Conservation (phyloP, 768 basidiomycete genomes). For the Cubamyces sp. region DNA sequence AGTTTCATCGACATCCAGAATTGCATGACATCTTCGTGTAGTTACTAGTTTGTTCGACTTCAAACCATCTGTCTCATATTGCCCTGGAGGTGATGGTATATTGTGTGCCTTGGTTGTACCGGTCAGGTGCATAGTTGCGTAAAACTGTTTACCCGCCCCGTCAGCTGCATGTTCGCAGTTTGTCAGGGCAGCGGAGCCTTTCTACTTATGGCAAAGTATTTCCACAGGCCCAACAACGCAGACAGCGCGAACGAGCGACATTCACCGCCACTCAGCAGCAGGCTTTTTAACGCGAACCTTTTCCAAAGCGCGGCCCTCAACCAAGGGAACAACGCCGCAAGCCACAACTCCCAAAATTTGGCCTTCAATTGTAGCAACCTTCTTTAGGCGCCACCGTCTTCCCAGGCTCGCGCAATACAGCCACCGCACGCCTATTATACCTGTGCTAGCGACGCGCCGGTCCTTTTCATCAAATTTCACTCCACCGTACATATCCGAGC, state of each 20-base stretch:
- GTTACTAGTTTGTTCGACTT: no score
- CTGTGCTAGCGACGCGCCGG: background rate
- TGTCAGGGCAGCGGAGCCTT: conserved; percentile 1
- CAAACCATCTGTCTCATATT: no score
- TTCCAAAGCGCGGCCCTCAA: background rate
- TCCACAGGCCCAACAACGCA: background rate
- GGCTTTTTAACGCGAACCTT: background rate
- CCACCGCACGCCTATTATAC: background rate
- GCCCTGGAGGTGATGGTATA: no score
- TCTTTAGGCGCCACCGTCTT: background rate
- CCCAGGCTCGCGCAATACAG: conserved; percentile 1
- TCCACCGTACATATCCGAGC: background rate
- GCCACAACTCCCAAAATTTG: conserved; percentile 1
- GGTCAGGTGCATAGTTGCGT: background rate
- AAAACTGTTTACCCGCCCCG: background rate
- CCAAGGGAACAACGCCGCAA: background rate
- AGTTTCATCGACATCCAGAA: no score
- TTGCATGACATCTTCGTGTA: no score
- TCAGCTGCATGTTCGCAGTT: conserved; percentile 1
- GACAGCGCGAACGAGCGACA: no score
- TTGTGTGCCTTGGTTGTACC: background rate
- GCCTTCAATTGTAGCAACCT: background rate
- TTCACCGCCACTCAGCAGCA: no score
- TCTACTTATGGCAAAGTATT: conserved; percentile 9
- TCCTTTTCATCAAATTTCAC: background rate